phyloP scores from a whole-genome alignment of 306 rosid genomes.

The Aeschynomene evenia region DNA sequence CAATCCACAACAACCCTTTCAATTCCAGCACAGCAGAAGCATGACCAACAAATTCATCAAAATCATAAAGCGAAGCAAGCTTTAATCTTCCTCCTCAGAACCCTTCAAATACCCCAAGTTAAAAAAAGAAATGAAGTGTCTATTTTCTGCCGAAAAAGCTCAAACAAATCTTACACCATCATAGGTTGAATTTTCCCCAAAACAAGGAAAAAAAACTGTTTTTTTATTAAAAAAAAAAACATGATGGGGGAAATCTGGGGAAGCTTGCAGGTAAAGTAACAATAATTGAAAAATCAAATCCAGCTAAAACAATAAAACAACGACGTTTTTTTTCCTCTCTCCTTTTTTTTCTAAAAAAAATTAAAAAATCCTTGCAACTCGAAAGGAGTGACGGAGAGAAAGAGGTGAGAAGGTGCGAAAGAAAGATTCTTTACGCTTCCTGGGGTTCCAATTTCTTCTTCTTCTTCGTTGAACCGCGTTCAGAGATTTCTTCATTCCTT shows the following conservation, averaged over 20 bases:
- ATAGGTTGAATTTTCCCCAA: background rate
- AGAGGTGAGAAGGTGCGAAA: slow-evolving; percentile 20
- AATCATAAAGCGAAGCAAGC: slow-evolving; percentile 25
- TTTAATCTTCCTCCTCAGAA: slow-evolving; percentile 20
- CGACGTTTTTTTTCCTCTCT: background rate
- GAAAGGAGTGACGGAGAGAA: background rate
- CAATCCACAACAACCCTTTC: background rate
- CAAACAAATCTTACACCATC: background rate
- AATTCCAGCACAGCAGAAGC: background rate
- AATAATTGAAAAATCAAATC: slow-evolving; percentile 15
- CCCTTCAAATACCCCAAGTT: slow-evolving; percentile 2
- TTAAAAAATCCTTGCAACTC: background rate
- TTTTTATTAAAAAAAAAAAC: background rate
- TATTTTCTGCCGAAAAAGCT: background rate
- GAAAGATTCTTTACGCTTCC: background rate
- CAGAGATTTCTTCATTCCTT: slow-evolving; percentile 7
- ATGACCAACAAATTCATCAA: slow-evolving; percentile 11
- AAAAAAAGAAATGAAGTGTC: background rate
- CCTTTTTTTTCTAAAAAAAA: too few relatives aligned
- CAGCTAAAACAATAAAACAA: background rate
- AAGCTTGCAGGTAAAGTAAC: slow-evolving; percentile 60
- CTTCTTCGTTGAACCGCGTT: slow-evolving; percentile 38
- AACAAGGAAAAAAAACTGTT: background rate
- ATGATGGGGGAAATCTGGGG: background rate
- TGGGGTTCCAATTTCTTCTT: slow-evolving; percentile 20